Percentiles rank a stretch among this genome's conserved stretches.
These are phyloP conservation scores for Selaginella moellendorffii DNA, from an alignment of 75 land plant species.

Conservation along the genomic window DNA sequence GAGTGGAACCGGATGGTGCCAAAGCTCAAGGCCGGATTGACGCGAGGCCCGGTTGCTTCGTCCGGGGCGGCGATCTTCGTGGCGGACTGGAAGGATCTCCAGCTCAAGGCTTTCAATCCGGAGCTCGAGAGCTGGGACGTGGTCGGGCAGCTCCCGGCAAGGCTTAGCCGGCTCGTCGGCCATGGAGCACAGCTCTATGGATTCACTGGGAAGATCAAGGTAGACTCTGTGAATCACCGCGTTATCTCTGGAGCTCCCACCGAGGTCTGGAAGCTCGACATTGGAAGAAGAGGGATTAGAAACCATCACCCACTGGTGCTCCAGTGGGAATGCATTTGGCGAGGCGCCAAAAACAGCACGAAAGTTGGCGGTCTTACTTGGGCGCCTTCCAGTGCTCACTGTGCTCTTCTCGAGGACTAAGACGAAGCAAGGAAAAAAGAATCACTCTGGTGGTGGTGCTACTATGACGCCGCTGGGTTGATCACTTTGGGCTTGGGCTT, in stretches of 20 bases:
- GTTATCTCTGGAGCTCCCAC: constrained; percentile 19
- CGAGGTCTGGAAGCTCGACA: constrained; percentile 19
- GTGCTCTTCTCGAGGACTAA: constrained; percentile 21
- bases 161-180: constrained; percentile 16
- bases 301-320: neutral
- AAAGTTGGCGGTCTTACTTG: constrained; percentile 17
- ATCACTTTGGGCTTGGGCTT: constrained; percentile 81
- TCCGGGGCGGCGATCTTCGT: constrained; percentile 11
- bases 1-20: constrained; percentile 12
- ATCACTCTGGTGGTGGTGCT: no score
- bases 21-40: constrained; percentile 13
- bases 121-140: constrained; percentile 13
- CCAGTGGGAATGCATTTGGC: constrained; percentile 19
- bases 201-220: constrained; percentile 16
- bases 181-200: constrained; percentile 11
- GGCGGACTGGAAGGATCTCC: constrained; percentile 22
- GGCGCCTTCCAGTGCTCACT: constrained; percentile 22
- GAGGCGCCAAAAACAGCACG: constrained; percentile 10
- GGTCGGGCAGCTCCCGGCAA: constrained; percentile 12
- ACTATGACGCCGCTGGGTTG: no score
- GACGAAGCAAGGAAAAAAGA: no score
- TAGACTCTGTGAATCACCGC: constrained; percentile 17
- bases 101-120: constrained; percentile 13
- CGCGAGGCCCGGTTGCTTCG: constrained; percentile 18
- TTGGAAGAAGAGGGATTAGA: constrained; percentile 5